Conservation (phyloP, 768 basidiomycete species). For the Tulasnella sp. region DNA sequence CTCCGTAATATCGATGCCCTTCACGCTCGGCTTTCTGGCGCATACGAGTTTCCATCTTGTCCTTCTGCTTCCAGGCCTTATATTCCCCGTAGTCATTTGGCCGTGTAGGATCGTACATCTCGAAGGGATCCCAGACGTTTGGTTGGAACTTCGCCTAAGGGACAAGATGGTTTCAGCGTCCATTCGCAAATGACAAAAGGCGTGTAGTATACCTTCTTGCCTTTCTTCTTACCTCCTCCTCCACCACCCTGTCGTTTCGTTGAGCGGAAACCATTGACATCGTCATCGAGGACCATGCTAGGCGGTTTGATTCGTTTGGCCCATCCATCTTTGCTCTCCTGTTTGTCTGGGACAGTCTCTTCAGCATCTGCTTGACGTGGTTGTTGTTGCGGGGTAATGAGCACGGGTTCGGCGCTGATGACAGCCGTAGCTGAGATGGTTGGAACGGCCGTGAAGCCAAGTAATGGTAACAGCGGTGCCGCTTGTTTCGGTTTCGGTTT, state of each 20-base stretch:
- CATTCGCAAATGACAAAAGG: not conserved
- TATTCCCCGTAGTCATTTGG: slow-evolving; percentile 87
- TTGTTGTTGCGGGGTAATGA: slow-evolving; percentile 33
- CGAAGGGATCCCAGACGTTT: slow-evolving; percentile 61
- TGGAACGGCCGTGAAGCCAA: slow-evolving; percentile 33
- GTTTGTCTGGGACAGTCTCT: not conserved
- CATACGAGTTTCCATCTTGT: slow-evolving; percentile 61
- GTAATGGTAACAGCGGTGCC: slow-evolving; percentile 49
- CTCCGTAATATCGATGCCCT: slow-evolving; percentile 34
- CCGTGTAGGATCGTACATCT: slow-evolving; percentile 66
- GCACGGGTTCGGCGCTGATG: slow-evolving; percentile 54
- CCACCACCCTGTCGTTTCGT: slow-evolving; percentile 30
- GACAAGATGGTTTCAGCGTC: not conserved
- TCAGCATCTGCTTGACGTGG: slow-evolving; percentile 26
- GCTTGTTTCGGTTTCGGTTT: slow-evolving; percentile 44
- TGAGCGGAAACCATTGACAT: slow-evolving; percentile 59
- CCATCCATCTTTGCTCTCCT: slow-evolving; percentile 46
- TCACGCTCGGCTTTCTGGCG: slow-evolving; percentile 42
- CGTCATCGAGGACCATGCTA: slow-evolving; percentile 80
- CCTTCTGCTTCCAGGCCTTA: slow-evolving; percentile 66
- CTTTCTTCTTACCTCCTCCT: slow-evolving; percentile 38
- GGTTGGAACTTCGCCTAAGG: slow-evolving; percentile 9
- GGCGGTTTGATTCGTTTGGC: slow-evolving; percentile 84
- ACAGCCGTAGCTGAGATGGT: slow-evolving; percentile 46
- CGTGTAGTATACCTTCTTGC: slow-evolving; percentile 44